Evolutionary conservation across 1,284 basidiomycete genomes (phyloP), one percentile per base, ranked within the genome.

Genomic region (Cystobasidium sp.): DNA sequence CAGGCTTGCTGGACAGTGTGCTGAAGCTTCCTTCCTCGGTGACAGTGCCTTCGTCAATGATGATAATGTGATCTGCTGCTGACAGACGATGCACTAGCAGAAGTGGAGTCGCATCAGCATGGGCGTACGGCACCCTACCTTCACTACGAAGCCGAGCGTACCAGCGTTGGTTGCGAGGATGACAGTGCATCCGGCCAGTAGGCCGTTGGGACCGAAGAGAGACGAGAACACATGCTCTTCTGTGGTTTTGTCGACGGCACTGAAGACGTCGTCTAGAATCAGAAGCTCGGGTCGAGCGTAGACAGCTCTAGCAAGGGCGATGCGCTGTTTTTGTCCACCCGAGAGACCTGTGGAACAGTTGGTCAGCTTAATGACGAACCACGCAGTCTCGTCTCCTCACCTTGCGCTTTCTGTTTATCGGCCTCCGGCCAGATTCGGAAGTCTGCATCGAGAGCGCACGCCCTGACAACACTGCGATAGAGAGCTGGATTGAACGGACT

Each of bases 241-340:
- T 1, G 75, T 72, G 6, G 31, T 49, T 68, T 68, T 75, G 64
- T 79, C 79, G 7, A 80, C 68, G 0, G 79, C 79, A 16, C 74
- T 76, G 8, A 80, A 76, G 8, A 79, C 67, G 52, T 80, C 79
- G 53, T 80, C 78, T 44, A 80, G 76, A 0, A 80, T 55, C n/a
- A 78, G 75, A 44, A 80, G 51, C 7, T 74, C 41, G 6, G 75
- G 62, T 6, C 64, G 59, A 1, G 79, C 63, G 62, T 75, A 75
- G 3, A 75, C 22, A 16, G 46, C 47, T 18, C 75, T 44, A 3
- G 75, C 75, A 22, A 75, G 70, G 10, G 75, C 75, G 14, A 75
- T 46, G 16, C 75, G 59, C 39, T 52, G 51, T n/a, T 44, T 55
- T 43, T 71, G 56, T 8, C 66, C 73, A 12, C 67, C 67, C 8